A percentile compares a stretch with the other conserved stretches of the same genome.
These are phyloP conservation scores for Ricinus communis DNA, from an alignment of 345 rosid genomes.

Conservation along the genomic window DNA sequence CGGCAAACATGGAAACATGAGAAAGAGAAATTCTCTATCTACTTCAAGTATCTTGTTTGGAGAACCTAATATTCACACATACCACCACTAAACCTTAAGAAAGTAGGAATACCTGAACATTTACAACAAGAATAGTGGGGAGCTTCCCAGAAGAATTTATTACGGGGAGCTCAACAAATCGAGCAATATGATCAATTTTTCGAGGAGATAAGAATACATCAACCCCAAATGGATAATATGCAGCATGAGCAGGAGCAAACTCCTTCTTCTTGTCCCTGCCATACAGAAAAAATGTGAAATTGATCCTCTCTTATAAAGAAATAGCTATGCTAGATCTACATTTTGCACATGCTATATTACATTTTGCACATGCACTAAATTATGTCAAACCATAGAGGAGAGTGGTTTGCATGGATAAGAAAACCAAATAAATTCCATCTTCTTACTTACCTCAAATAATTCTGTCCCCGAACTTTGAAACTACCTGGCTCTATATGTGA, in stretches of 20 bases:
- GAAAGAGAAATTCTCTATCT: neutral
- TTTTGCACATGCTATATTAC: neutral
- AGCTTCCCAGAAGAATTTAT: constrained; percentile 51
- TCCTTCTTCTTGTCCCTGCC: constrained; percentile 96
- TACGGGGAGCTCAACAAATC: constrained; percentile 76
- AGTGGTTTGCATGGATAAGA: neutral
- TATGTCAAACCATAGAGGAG: neutral
- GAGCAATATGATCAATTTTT: constrained; percentile 83
- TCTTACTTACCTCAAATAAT: constrained; percentile 53
- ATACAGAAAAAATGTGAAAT: constrained; percentile 2
- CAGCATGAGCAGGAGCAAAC: constrained; percentile 69
- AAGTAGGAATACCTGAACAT: constrained; percentile 70
- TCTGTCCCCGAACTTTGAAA: constrained; percentile 64
- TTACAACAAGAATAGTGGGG: constrained; percentile 81
- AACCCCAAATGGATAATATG: constrained; percentile 89
- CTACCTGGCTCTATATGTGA: constrained; percentile 59
- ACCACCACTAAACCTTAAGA: neutral
- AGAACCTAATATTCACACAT: neutral
- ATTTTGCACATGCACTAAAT: neutral
- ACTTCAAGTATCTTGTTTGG: neutral
- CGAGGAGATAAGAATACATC: constrained; percentile 75
- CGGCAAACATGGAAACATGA: neutral
- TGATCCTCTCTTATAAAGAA: neutral
- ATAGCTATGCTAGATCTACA: neutral
- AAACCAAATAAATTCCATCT: neutral